Evolutionary conservation across 1,139 yeast genomes (phyloP), one percentile per base, ranked within the genome.

Genomic region (Yamadazyma sp.): DNA sequence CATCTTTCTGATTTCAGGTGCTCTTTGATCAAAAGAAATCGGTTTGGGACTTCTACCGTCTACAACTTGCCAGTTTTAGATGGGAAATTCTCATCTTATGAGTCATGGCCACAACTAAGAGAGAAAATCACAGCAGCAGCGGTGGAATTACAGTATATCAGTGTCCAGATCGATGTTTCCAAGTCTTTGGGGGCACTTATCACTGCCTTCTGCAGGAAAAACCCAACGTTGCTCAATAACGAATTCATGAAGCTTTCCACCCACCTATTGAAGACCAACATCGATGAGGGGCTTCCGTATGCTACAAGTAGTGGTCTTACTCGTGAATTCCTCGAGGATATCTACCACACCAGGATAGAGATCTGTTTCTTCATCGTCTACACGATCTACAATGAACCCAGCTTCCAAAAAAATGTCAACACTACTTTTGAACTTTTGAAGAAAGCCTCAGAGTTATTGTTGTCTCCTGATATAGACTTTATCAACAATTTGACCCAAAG

Each of bases 181-280:
- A 83, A 82, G 53, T 77, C 95, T 0, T 81, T 86, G 75, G 91
- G 94, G 37, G 89, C 92, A 1, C 64, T 89, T 12, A 48, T 86
- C 23, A 82, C 94, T 0, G 79, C 94, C 0, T 76, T 76, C 47
- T 75, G 83, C 50, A 67, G 73, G 40, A 61, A 60, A 34, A 71
- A 59, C 45, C 42, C 61, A 26, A 66, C 62, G 15, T 50, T 55
- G 12, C 52, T 78, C 12, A 26, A 58, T 38, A 39, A 60, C 0
- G 56, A 68, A 1, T 71, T 75, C 47, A 56, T 77, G 49, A 61
- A 61, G 17, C 64, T 80, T 40, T 71, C 80, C 2, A 58, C 73
- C 10, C 65, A 70, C 27, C 65, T 87, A 23, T 61, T 88, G 36
- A 67, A 69, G 39, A 65, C 74, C 11, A 79, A 80, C 45, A 66